A percentile compares a stretch with the other conserved stretches of the same genome.
Evolutionary conservation across 2,329 filamentous ascomycete species (phyloP).

Genomic region (Dendryphion nanum): DNA sequence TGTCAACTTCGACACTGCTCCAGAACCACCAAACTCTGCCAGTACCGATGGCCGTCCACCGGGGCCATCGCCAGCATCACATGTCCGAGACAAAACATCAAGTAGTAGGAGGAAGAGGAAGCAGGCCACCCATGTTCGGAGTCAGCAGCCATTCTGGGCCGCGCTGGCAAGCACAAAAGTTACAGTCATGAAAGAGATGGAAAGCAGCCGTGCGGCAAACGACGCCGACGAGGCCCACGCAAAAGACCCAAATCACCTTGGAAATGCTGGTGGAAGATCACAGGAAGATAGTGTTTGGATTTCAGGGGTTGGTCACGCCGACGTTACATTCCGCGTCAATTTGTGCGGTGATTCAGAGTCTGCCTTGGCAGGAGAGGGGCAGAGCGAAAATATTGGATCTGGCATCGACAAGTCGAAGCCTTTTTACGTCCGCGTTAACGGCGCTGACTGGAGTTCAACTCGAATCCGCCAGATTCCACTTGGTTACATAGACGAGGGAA

Average conservation of each 20-base stretch:
- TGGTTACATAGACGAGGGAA: constrained; percentile 44
- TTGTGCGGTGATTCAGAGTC: constrained; percentile 53
- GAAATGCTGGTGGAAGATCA: constrained; percentile 69
- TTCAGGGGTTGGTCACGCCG: constrained; percentile 73
- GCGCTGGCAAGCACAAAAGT: constrained; percentile 95
- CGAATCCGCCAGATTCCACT: constrained; percentile 59
- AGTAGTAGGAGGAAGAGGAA: constrained; percentile 83
- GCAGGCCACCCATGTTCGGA: constrained; percentile 85
- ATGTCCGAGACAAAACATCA: constrained; percentile 58
- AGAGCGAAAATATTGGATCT: constrained; percentile 39
- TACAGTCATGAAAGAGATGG: constrained; percentile 80
- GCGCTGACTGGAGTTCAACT: constrained; percentile 76
- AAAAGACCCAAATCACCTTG: constrained; percentile 74
- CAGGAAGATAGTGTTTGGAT: constrained; percentile 77
- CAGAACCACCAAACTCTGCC: constrained; percentile 47
- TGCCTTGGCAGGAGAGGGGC: constrained; percentile 36
- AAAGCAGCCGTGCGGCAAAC: constrained; percentile 71
- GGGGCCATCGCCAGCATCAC: constrained; percentile 50
- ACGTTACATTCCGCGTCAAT: constrained; percentile 74
- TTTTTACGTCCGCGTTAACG: constrained; percentile 76
- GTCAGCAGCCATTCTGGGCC: constrained; percentile 90
- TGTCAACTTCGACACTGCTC: constrained; percentile 44
- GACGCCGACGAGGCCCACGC: constrained; percentile 73
- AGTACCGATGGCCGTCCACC: constrained; percentile 51
- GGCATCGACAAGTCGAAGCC: constrained; percentile 69